These are phyloP conservation scores for Skeletonema grethae DNA, from an alignment of 108 stramenopile genomes.

Conservation along the genomic window DNA sequence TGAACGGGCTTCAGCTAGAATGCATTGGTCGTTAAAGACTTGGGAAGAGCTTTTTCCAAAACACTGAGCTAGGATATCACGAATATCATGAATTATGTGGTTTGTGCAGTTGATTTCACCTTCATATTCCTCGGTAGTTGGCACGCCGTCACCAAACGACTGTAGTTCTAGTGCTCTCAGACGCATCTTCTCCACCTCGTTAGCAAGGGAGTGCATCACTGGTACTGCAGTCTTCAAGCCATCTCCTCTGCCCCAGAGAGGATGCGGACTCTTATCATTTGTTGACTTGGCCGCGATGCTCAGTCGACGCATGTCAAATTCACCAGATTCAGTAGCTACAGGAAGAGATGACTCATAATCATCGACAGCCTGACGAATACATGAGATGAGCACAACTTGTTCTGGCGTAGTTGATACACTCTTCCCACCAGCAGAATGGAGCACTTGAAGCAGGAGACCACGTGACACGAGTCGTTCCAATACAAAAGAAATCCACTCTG, in stretches of 20 bases:
- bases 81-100: constrained; percentile 48
- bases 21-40: constrained; percentile 6
- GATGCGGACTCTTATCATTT: constrained; percentile 26
- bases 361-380: constrained; percentile 59
- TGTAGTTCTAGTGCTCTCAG: constrained; percentile 16
- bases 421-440: constrained; percentile 34
- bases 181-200: constrained; percentile 29
- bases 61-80: constrained; percentile 64
- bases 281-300: constrained; percentile 32
- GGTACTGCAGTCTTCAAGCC: constrained; percentile 30
- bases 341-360: constrained; percentile 32
- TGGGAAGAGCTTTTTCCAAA: constrained; percentile 46
- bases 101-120: constrained; percentile 44
- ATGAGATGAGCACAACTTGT: constrained; percentile 74
- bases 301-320: constrained; percentile 27
- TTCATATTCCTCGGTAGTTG: constrained; percentile 15
- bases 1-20: constrained; percentile 26
- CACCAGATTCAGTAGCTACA: constrained; percentile 15
- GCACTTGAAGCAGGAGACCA: constrained; percentile 60
- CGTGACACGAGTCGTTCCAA: constrained; percentile 55
- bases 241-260: constrained; percentile 49
- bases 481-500: constrained; percentile 78
- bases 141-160: not conserved
- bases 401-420: constrained; percentile 56
- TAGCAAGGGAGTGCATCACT: constrained; percentile 53